Evolutionary conservation across 2,329 filamentous ascomycete genomes (phyloP), one percentile per base, ranked within the genome.

Genomic region (Paecilomyces niveus): DNA sequence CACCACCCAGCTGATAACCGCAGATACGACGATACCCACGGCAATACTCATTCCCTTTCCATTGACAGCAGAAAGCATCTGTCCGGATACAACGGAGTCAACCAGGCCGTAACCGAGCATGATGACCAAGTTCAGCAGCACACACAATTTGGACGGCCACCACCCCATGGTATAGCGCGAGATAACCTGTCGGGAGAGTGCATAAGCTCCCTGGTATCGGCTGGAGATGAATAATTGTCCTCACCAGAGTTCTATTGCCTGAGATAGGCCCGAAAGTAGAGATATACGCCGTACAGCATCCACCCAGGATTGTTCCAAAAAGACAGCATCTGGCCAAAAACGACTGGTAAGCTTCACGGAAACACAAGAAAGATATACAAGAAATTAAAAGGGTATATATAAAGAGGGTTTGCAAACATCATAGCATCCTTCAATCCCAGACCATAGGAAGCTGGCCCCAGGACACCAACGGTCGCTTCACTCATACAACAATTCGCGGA

Each of bases 91-190:
- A 15, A 74, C 61, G 53, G 64, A 68, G 59, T 70, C 67, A 26
- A 73, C 68, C 55, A 72, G 67, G n/a, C 70, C 68, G 32, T 69
- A 74, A 3, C 71, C 72, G 8, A 71, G 58, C 66, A 68, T 68
- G 52, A 71, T 68, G 10, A 73, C 59, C 26, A 74, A 68, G 59
- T 73, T 73, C 11, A 74, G 61, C 6, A 72, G 66, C 63, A 63
- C 68, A 61, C 53, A 63, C 24, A 73, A 62, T 55, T 69, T 72
- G 39, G 64, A 66, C 3, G 70, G 69, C n/a, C 64, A 74, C 58
- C 70, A 73, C 11, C 72, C 71, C 68, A 74, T 70, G 52, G 68
- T 68, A 52, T 67, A 72, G 18, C 69, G 65, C 18, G 63, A 61
- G 21, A 71, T 55, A 26, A 72, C 67, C 67, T 68, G 52, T 53